Conservation (phyloP, 2,329 filamentous ascomycete species). For the Scytalidium lignicola region DNA sequence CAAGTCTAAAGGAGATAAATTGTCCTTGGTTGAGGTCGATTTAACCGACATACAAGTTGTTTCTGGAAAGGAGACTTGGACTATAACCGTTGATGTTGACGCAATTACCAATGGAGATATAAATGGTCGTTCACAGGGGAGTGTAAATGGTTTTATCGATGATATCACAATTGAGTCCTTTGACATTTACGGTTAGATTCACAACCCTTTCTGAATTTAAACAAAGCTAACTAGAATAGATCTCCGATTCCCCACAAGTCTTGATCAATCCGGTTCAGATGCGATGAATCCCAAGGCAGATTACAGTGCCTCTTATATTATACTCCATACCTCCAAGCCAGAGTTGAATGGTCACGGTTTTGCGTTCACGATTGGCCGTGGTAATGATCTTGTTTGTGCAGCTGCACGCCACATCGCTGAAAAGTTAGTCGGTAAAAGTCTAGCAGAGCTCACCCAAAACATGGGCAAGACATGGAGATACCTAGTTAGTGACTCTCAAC, state of each 20-base stretch:
- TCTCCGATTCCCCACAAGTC: slow-evolving; percentile 81
- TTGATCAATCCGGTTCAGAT: slow-evolving; percentile 94
- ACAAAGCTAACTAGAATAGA: too few relatives aligned
- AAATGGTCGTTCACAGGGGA: too few relatives aligned
- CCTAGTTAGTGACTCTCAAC: slow-evolving; percentile 85
- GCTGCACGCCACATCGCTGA: slow-evolving; percentile 75
- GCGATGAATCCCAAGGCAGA: slow-evolving; percentile 94
- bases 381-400: slow-evolving; percentile 48
- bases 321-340: slow-evolving; percentile 45
- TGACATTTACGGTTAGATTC: too few relatives aligned
- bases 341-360: slow-evolving; percentile 60
- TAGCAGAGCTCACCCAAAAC: slow-evolving; percentile 71
- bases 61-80: too few relatives aligned
- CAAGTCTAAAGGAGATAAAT: too few relatives aligned
- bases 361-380: background rate
- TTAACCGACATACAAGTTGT: too few relatives aligned
- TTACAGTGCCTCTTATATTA: slow-evolving; percentile 64
- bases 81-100: too few relatives aligned
- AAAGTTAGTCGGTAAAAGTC: slow-evolving; percentile 68
- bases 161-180: too few relatives aligned
- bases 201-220: too few relatives aligned
- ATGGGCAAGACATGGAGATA: slow-evolving; percentile 89
- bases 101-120: too few relatives aligned
- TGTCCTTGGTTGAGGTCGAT: too few relatives aligned
- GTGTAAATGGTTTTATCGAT: too few relatives aligned